phyloP scores from a whole-genome alignment of 148 eudicot genomes.

The Camellia granthamiana region DNA sequence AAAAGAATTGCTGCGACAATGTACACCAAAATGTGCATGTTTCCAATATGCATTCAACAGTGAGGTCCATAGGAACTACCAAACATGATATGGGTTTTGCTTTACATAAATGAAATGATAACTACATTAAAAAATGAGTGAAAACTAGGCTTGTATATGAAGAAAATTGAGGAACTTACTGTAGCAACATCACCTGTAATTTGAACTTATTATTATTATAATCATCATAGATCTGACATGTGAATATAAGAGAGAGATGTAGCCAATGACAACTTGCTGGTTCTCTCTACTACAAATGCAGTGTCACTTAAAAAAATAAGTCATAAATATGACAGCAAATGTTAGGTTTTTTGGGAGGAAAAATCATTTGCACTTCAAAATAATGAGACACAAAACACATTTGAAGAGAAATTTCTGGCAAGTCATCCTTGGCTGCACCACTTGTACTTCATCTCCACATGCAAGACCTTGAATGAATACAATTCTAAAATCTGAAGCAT shows the following conservation, averaged over 20 bases:
- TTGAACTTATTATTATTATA: neutral
- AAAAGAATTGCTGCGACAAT: too few relatives aligned
- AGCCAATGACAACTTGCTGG: conserved; percentile 29
- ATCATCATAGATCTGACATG: conserved; percentile 32
- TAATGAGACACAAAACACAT: neutral
- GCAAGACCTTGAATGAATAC: conserved; percentile 19
- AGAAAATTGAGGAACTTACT: neutral
- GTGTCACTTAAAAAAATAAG: neutral
- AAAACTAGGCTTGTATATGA: too few relatives aligned
- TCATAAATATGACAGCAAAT: neutral
- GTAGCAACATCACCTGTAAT: neutral
- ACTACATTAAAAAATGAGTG: too few relatives aligned
- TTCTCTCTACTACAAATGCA: neutral
- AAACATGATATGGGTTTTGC: too few relatives aligned
- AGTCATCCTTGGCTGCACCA: conserved; percentile 29
- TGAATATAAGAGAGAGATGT: conserved; percentile 28
- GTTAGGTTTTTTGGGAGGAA: neutral
- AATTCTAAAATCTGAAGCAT: neutral
- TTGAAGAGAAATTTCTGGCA: conserved; percentile 13
- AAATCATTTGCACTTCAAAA: neutral
- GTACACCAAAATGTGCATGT: too few relatives aligned
- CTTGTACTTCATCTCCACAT: conserved; percentile 13
- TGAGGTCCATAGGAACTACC: too few relatives aligned
- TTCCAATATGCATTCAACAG: too few relatives aligned
- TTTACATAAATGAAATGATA: too few relatives aligned